Conservation (phyloP, 2,329 filamentous ascomycete species). For the Boeremia exigua region DNA sequence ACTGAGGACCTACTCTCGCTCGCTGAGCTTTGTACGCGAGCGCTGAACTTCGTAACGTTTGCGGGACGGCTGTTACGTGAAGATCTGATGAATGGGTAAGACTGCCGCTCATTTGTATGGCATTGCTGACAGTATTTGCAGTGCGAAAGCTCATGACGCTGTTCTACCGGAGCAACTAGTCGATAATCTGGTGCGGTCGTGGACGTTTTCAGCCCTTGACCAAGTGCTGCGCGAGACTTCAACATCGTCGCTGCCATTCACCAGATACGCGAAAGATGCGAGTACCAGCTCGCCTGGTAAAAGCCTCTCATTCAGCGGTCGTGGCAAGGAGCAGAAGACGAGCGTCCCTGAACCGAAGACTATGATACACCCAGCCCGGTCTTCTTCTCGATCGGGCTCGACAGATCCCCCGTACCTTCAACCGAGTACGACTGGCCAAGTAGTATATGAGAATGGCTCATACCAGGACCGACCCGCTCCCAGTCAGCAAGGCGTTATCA, state of each 20-base stretch:
- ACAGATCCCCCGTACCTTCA: slow-evolving; percentile 44
- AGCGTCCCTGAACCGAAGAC: slow-evolving; percentile 72
- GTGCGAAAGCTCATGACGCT: slow-evolving; percentile 38
- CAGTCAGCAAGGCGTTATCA: slow-evolving; percentile 29
- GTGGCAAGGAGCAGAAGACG: slow-evolving; percentile 64
- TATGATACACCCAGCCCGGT: slow-evolving; percentile 71
- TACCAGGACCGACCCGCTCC: slow-evolving; percentile 40
- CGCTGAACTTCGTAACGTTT: slow-evolving; percentile 82
- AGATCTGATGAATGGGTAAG: slow-evolving; percentile 72
- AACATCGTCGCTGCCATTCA: slow-evolving; percentile 71
- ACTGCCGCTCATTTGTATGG: not conserved
- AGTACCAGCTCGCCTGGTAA: slow-evolving; percentile 43
- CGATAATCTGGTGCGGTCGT: slow-evolving; percentile 78
- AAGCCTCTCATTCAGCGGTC: slow-evolving; percentile 59
- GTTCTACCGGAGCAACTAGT: slow-evolving; percentile 59
- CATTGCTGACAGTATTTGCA: slow-evolving; percentile 29
- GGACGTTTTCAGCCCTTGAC: slow-evolving; percentile 76
- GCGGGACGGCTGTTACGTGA: slow-evolving; percentile 79
- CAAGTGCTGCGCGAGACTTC: slow-evolving; percentile 79
- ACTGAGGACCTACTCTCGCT: slow-evolving; percentile 77
- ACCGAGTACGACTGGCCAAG: slow-evolving; percentile 35
- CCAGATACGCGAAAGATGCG: slow-evolving; percentile 42
- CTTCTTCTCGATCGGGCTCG: slow-evolving; percentile 57
- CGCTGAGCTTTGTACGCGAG: slow-evolving; percentile 84
- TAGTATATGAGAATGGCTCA: slow-evolving; percentile 48